Conservation (phyloP, 805 yeast species). For the Lachancea lanzarotensis region DNA sequence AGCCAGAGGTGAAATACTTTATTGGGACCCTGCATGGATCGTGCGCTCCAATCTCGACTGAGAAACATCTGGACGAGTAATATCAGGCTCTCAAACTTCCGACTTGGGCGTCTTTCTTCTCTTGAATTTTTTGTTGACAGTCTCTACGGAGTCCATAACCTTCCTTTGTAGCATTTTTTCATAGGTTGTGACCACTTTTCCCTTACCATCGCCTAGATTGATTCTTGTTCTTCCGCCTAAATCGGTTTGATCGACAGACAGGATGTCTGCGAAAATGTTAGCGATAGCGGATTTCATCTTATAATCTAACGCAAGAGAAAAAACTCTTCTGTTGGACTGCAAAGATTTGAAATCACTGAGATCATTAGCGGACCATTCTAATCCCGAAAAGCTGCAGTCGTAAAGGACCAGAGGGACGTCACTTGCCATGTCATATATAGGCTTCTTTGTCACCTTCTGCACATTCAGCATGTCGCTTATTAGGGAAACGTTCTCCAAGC, state of each 20-base stretch:
- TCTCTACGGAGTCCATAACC: constrained; percentile 57
- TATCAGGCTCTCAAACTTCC: not conserved
- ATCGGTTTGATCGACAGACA: constrained; percentile 16
- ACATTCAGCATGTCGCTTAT: constrained; percentile 55
- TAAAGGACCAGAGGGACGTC: constrained; percentile 82
- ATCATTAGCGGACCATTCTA: constrained; percentile 51
- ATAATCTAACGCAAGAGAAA: constrained; percentile 49
- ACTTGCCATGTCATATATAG: constrained; percentile 81
- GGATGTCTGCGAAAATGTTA: constrained; percentile 40
- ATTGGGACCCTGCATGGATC: constrained; percentile 77
- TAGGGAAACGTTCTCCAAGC: constrained; percentile 53
- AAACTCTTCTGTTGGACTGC: constrained; percentile 39
- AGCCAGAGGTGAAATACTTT: constrained; percentile 38
- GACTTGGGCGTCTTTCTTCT: constrained; percentile 31
- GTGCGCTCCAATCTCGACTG: constrained; percentile 14
- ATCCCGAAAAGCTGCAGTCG: constrained; percentile 68
- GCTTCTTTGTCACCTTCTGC: constrained; percentile 54
- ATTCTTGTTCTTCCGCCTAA: constrained; percentile 33
- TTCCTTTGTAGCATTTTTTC: constrained; percentile 52
- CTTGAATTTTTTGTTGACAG: constrained; percentile 57
- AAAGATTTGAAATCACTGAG: constrained; percentile 35
- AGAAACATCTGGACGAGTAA: too few relatives aligned
- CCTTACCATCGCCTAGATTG: constrained; percentile 75
- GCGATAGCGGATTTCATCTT: constrained; percentile 51
- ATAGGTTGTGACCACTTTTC: constrained; percentile 51